phyloP scores from a whole-genome alignment of 192 early-diverging fungal genomes.

The Rhizophagus clarus region DNA sequence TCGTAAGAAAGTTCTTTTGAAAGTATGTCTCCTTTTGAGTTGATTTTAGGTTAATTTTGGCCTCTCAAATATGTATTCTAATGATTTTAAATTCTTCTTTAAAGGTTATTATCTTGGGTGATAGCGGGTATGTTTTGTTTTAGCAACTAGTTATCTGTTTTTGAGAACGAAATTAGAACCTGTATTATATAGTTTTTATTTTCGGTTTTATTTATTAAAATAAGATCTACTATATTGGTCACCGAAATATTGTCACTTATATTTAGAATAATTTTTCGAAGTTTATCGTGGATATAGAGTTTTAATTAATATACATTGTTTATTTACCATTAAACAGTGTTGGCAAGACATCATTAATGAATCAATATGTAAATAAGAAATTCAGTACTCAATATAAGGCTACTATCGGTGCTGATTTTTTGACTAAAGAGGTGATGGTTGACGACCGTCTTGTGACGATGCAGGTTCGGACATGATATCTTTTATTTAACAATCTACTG shows the following conservation, averaged over 20 bases:
- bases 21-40: slow-evolving; percentile 36
- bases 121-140: slow-evolving; percentile 72
- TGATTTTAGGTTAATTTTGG: not conserved
- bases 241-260: too few relatives aligned
- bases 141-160: not conserved
- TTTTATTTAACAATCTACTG: not conserved
- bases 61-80: not conserved
- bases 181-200: too few relatives aligned
- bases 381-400: slow-evolving; percentile 99
- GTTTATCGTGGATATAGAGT: not conserved
- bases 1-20: slow-evolving; percentile 59
- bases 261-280: not conserved
- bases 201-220: not conserved
- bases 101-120: slow-evolving; percentile 83
- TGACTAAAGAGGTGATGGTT: slow-evolving; percentile 95
- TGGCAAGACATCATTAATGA: slow-evolving; percentile 99
- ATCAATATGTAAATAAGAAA: slow-evolving; percentile 98
- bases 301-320: not conserved
- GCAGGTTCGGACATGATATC: slow-evolving; percentile 59
- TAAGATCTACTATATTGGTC: too few relatives aligned
- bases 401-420: slow-evolving; percentile 98
- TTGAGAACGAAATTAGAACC: not conserved
- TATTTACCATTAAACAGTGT: slow-evolving; percentile 55
- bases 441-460: slow-evolving; percentile 95
- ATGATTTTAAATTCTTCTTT: too few relatives aligned